These are phyloP conservation scores for Pythium chondricola DNA, from an alignment of 352 stramenopile genomes.

Conservation along the genomic window DNA sequence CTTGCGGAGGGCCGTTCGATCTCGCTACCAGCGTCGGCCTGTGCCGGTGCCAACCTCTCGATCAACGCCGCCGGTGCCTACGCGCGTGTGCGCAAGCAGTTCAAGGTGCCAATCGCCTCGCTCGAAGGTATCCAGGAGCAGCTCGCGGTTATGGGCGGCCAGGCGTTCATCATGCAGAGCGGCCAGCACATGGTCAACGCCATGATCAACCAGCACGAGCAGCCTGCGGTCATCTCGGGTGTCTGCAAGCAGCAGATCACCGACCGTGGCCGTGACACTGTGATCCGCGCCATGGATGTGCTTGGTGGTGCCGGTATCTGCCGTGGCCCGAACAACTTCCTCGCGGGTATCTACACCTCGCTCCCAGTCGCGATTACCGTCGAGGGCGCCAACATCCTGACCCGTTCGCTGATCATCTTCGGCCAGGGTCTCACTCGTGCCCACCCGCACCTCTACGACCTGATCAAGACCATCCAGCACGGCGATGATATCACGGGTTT, in stretches of 20 bases:
- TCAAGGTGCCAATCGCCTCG: slow-evolving; percentile 97
- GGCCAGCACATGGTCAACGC: slow-evolving; percentile 97
- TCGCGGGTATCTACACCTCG: slow-evolving; percentile 95
- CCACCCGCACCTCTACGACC: slow-evolving; percentile 95
- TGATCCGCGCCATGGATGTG: slow-evolving; percentile 97
- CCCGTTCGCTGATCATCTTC: slow-evolving; percentile 96
- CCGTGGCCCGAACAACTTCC: slow-evolving; percentile 95
- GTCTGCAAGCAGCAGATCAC: slow-evolving; percentile 99
- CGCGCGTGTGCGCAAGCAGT: slow-evolving; percentile 96
- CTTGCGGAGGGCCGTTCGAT: slow-evolving; percentile 96
- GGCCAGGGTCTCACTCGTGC: slow-evolving; percentile 96
- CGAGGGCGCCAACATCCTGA: slow-evolving; percentile 98
- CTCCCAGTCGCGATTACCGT: slow-evolving; percentile 97
- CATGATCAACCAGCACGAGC: slow-evolving; percentile 99
- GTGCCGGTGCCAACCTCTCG: slow-evolving; percentile 88
- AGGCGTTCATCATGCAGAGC: slow-evolving; percentile 94
- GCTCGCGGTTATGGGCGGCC: slow-evolving; percentile 89
- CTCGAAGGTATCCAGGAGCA: slow-evolving; percentile 98
- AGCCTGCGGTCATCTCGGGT: slow-evolving; percentile 96
- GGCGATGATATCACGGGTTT: slow-evolving; percentile 91
- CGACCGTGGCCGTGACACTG: slow-evolving; percentile 90
- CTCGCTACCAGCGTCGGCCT: slow-evolving; percentile 92
- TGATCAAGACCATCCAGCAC: slow-evolving; percentile 96
- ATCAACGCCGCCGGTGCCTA: slow-evolving; percentile 94
- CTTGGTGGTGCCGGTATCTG: slow-evolving; percentile 96